Conservation (phyloP, 345 rosid genomes). For the Anacardium occidentale region DNA sequence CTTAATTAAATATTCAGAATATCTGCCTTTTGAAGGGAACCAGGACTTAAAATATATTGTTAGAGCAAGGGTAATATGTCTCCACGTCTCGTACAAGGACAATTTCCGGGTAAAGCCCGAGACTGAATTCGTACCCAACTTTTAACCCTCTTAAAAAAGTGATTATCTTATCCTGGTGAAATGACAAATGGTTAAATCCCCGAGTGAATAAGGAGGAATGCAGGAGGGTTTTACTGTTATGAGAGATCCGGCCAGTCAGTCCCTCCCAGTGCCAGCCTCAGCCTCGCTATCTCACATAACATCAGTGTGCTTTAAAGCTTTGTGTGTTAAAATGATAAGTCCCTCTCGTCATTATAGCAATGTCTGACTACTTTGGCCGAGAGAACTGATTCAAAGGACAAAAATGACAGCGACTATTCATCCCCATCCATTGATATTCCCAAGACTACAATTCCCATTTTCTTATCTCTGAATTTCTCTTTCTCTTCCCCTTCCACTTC, state of each 20-base stretch:
- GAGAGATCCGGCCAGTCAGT: too few relatives aligned
- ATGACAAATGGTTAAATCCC: slow-evolving; percentile 23
- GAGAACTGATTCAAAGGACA: slow-evolving; percentile 70
- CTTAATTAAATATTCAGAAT: too few relatives aligned
- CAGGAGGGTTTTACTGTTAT: too few relatives aligned
- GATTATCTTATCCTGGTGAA: too few relatives aligned
- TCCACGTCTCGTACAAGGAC: too few relatives aligned
- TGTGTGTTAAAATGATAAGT: slow-evolving; percentile 49
- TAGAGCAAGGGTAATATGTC: too few relatives aligned
- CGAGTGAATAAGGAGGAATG: neutral
- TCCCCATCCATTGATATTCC: slow-evolving; percentile 52
- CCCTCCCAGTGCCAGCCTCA: too few relatives aligned
- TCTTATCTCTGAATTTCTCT: neutral
- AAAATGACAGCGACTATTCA: slow-evolving; percentile 57
- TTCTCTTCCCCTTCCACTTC: neutral
- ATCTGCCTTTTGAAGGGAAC: too few relatives aligned
- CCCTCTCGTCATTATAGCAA: slow-evolving; percentile 74
- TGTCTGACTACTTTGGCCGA: slow-evolving; percentile 55
- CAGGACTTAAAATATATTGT: too few relatives aligned
- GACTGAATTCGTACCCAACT: neutral
- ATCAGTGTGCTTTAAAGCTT: slow-evolving; percentile 21
- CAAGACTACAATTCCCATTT: slow-evolving; percentile 30
- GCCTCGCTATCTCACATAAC: neutral
- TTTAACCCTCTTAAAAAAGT: too few relatives aligned
- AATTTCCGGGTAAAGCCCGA: slow-evolving; percentile 14